phyloP scores from a whole-genome alignment of 768 basidiomycete genomes.

The Mycena olivaceomarginata region DNA sequence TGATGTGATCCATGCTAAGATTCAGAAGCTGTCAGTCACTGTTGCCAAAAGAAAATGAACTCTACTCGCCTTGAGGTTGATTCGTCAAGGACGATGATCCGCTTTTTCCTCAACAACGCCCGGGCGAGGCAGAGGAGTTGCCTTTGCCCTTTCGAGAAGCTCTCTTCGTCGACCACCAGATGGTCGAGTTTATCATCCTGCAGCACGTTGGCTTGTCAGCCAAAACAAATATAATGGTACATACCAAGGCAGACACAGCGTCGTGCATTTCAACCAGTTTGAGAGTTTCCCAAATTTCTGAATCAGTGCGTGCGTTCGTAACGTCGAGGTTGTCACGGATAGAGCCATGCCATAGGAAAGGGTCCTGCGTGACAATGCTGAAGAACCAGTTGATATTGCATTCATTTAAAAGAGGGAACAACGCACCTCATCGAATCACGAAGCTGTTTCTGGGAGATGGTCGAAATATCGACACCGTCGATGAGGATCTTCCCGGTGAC shows the following conservation, averaged over 20 bases:
- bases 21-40: neutral
- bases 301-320: conserved; percentile 22
- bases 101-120: conserved; percentile 33
- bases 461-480: conserved; percentile 36
- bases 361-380: conserved; percentile 40
- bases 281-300: conserved; percentile 39
- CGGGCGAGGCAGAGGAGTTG: conserved; percentile 40
- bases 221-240: neutral
- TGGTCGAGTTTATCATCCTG: conserved; percentile 39
- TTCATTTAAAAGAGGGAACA: neutral
- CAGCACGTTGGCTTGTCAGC: neutral
- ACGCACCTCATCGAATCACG: conserved; percentile 39
- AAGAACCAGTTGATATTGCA: neutral
- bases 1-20: conserved; percentile 39
- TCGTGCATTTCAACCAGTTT: conserved; percentile 39
- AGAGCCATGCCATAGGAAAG: conserved; percentile 41
- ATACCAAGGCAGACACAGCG: conserved; percentile 36
- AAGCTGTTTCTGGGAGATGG: conserved; percentile 21
- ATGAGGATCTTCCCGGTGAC: conserved; percentile 36
- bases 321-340: conserved; percentile 39
- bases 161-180: conserved; percentile 39
- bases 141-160: conserved; percentile 39
- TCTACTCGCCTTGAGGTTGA: conserved; percentile 33
- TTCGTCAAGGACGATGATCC: conserved; percentile 37
- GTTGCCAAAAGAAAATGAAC: neutral